Conservation (phyloP, 352 stramenopile species). For the Bremia lactucae region DNA sequence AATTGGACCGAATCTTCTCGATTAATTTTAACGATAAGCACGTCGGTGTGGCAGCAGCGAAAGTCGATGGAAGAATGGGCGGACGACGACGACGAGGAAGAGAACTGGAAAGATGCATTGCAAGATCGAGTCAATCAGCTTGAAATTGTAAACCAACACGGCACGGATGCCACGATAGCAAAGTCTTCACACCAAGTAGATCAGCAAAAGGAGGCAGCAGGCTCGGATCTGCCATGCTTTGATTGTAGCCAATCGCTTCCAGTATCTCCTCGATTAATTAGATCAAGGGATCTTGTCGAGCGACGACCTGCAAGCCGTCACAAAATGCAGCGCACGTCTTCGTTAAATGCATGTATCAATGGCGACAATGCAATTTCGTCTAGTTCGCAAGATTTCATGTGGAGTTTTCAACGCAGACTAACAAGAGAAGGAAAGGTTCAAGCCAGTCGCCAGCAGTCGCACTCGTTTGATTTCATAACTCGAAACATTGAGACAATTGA, state of each 20-base stretch:
- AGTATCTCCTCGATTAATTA: slow-evolving; percentile 4
- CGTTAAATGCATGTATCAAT: slow-evolving; percentile 20
- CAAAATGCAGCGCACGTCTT: slow-evolving; percentile 39
- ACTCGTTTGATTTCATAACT: slow-evolving; percentile 29
- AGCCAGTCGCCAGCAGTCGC: slow-evolving; percentile 19
- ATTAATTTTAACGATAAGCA: slow-evolving; percentile 1
- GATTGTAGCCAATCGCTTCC: slow-evolving; percentile 15
- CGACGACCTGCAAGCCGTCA: slow-evolving; percentile 14
- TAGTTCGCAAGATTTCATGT: slow-evolving; percentile 3
- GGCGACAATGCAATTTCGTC: slow-evolving; percentile 9
- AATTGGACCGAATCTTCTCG: slow-evolving; percentile 1
- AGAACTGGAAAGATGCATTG: slow-evolving; percentile 68
- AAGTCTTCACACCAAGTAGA: slow-evolving; percentile 12
- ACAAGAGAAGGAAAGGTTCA: slow-evolving; percentile 3
- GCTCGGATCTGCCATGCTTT: slow-evolving; percentile 1
- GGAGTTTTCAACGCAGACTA: slow-evolving; percentile 19
- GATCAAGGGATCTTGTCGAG: not conserved
- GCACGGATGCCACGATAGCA: slow-evolving; percentile 12
- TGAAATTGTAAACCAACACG: slow-evolving; percentile 45
- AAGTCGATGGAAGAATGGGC: slow-evolving; percentile 69
- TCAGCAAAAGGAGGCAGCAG: slow-evolving; percentile 6
- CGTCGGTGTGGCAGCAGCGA: slow-evolving; percentile 13
- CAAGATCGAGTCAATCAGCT: slow-evolving; percentile 70
- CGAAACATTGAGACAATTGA: slow-evolving; percentile 30
- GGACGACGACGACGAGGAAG: slow-evolving; percentile 70